Evolutionary conservation across 1,284 basidiomycete genomes (phyloP).

Genomic region (Hemileia vastatrix): DNA sequence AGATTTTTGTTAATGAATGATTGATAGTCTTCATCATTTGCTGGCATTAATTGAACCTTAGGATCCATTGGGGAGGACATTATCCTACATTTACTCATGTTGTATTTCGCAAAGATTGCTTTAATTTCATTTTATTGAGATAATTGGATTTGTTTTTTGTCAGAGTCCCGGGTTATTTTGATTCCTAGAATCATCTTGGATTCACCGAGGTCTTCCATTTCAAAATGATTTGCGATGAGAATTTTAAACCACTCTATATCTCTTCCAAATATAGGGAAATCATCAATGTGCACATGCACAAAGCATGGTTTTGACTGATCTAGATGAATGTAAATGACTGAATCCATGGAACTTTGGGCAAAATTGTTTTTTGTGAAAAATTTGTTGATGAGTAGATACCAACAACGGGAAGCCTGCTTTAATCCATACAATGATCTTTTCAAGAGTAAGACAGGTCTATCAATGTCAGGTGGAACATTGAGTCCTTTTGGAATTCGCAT

Average conservation of each 20-base stretch:
- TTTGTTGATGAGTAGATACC: not conserved
- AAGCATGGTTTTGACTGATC: not conserved
- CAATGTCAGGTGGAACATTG: not conserved
- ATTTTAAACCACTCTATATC: not conserved
- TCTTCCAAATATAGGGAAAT: not conserved
- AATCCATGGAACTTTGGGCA: not conserved
- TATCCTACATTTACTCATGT: no score
- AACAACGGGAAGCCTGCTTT: slow-evolving; percentile 3
- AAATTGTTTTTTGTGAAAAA: not conserved
- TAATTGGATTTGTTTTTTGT: no score
- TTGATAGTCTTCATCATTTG: no score
- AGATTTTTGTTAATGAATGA: no score
- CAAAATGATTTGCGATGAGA: not conserved
- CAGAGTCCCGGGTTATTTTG: not conserved
- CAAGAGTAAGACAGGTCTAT: not conserved
- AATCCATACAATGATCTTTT: slow-evolving; percentile 6
- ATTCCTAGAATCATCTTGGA: not conserved
- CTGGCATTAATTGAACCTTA: no score
- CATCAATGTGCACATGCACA: slow-evolving; percentile 2
- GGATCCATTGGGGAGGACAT: no score
- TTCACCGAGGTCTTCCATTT: slow-evolving; percentile 9
- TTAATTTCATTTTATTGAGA: no score
- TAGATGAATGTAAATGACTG: not conserved
- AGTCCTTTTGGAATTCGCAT: not conserved
- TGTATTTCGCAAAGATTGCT: no score